Percentiles rank a stretch among this genome's conserved stretches.
Evolutionary conservation across 257 asterid species (phyloP).

Genomic region (Verbena officinalis): DNA sequence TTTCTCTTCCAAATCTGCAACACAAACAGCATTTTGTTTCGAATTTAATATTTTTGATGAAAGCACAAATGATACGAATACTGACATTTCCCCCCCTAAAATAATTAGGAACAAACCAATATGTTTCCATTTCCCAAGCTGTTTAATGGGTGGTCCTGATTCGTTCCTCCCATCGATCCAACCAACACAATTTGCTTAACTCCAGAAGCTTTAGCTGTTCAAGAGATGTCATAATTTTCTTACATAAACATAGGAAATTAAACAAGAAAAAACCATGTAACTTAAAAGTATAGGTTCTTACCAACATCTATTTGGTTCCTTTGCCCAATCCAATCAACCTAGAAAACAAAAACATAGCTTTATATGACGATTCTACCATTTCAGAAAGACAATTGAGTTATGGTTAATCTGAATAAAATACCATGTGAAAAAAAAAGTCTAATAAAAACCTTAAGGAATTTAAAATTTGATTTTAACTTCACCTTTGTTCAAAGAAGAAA

Average conservation of each 20-base stretch:
- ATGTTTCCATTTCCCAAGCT: slow-evolving; percentile 87
- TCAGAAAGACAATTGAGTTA: too few relatives aligned
- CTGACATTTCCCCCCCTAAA: too few relatives aligned
- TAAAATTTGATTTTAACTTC: too few relatives aligned
- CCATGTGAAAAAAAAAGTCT: too few relatives aligned
- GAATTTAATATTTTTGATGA: neutral
- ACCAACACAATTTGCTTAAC: slow-evolving; percentile 90
- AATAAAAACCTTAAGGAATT: too few relatives aligned
- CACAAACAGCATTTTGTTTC: neutral
- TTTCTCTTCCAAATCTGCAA: slow-evolving; percentile 92
- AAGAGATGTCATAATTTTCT: slow-evolving; percentile 17
- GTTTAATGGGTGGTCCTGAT: slow-evolving; percentile 71
- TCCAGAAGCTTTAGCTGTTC: slow-evolving; percentile 91
- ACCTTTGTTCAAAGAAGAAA: too few relatives aligned
- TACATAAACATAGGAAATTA: neutral
- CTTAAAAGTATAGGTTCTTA: slow-evolving; percentile 29
- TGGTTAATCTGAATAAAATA: too few relatives aligned
- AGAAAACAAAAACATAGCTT: slow-evolving; percentile 2
- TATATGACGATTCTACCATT: too few relatives aligned
- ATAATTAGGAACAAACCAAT: slow-evolving; percentile 53
- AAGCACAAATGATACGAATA: too few relatives aligned
- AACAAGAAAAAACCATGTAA: neutral
- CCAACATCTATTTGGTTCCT: slow-evolving; percentile 96
- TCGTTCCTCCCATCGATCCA: slow-evolving; percentile 97
- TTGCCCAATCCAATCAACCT: slow-evolving; percentile 98